Evolutionary conservation across 2,329 filamentous ascomycete genomes (phyloP).

Genomic region (Ceratocystis colombiana): DNA sequence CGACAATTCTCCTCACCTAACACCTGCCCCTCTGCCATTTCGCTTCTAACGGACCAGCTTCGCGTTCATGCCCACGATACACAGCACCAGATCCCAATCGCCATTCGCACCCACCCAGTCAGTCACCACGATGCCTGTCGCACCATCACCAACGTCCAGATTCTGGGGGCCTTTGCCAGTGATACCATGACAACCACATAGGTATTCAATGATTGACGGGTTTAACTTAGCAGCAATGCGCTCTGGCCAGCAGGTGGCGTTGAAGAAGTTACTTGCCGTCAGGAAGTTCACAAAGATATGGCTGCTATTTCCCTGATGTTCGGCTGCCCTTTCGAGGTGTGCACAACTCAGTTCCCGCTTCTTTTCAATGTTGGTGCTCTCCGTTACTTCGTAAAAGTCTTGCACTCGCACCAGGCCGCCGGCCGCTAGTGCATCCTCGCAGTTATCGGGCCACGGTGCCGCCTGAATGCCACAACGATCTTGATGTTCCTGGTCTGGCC

Average conservation of each 20-base stretch:
- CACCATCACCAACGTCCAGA: conserved; percentile 55
- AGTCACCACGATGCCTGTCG: conserved; percentile 79
- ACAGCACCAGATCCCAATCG: conserved; percentile 82
- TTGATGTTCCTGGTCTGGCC: conserved; percentile 46
- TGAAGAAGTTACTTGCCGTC: conserved; percentile 90
- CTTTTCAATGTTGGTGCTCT: conserved; percentile 62
- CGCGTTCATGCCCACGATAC: conserved; percentile 86
- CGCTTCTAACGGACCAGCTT: conserved; percentile 43
- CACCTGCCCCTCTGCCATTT: background rate
- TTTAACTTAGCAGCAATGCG: conserved; percentile 81
- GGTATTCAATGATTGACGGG: conserved; percentile 56
- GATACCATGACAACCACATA: conserved; percentile 49
- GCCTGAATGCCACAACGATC: conserved; percentile 49
- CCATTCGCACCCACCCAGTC: conserved; percentile 84
- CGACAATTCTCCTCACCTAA: background rate
- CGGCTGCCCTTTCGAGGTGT: conserved; percentile 64
- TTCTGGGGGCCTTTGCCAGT: conserved; percentile 41
- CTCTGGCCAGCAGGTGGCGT: conserved; percentile 83
- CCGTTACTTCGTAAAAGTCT: conserved; percentile 84
- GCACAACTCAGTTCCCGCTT: conserved; percentile 67
- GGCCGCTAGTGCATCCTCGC: conserved; percentile 58
- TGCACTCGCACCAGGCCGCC: conserved; percentile 74
- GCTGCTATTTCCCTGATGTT: conserved; percentile 30
- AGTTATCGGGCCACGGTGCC: conserved; percentile 76
- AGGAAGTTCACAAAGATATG: conserved; percentile 71